Conservation (phyloP, 2,329 filamentous ascomycete species). For the Monosporascus sp. region DNA sequence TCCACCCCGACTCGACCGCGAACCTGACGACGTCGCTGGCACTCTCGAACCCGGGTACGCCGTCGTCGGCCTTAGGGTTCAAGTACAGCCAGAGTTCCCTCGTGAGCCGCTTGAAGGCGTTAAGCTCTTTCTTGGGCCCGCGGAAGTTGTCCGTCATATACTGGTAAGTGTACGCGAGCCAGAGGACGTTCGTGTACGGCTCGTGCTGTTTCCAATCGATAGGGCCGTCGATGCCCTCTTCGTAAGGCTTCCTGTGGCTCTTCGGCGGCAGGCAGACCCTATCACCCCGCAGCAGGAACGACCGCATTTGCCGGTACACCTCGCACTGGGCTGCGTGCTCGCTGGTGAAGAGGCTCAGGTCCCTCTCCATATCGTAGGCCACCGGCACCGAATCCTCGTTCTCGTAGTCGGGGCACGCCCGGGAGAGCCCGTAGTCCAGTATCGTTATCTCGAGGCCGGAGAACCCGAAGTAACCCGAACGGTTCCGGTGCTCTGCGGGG, state of each 20-base stretch:
- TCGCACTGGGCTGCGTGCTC: slow-evolving; percentile 55
- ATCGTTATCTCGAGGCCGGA: slow-evolving; percentile 61
- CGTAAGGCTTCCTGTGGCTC: slow-evolving; percentile 43
- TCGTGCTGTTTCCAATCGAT: slow-evolving; percentile 50
- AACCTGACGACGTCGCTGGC: slow-evolving; percentile 54
- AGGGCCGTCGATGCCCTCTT: slow-evolving; percentile 38
- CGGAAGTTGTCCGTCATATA: slow-evolving; percentile 45
- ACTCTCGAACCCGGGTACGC: slow-evolving; percentile 46
- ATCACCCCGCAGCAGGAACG: slow-evolving; percentile 48
- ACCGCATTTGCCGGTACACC: slow-evolving; percentile 59
- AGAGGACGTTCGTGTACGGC: slow-evolving; percentile 61
- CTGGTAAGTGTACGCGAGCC: slow-evolving; percentile 57
- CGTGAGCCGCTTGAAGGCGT: slow-evolving; percentile 42
- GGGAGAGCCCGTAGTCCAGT: slow-evolving; percentile 60
- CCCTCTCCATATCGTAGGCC: slow-evolving; percentile 55
- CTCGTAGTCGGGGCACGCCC: slow-evolving; percentile 40
- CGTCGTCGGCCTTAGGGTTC: slow-evolving; percentile 43
- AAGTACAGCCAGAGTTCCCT: slow-evolving; percentile 50
- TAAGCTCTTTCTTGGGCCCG: slow-evolving; percentile 41
- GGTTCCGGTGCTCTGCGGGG: slow-evolving; percentile 24
- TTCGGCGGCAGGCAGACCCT: slow-evolving; percentile 44
- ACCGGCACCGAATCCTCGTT: slow-evolving; percentile 33
- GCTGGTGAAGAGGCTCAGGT: slow-evolving; percentile 55
- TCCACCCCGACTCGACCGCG: slow-evolving; percentile 53
- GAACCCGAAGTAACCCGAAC: slow-evolving; percentile 44